phyloP scores from a whole-genome alignment of 352 stramenopile species.

The Globisporangium alternatum region DNA sequence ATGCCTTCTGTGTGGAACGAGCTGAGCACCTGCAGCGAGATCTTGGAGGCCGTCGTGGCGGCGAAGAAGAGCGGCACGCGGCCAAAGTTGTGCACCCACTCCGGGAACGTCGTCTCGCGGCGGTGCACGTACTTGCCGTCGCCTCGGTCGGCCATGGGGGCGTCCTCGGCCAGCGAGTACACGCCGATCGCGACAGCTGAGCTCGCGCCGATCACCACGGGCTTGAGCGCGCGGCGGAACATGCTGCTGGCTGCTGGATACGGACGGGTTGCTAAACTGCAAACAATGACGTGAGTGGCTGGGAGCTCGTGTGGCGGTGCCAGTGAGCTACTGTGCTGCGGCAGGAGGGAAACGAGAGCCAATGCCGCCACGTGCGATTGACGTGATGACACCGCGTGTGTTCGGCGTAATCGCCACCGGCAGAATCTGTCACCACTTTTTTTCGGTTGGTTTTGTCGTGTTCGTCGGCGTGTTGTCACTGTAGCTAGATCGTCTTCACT shows the following conservation, averaged over 20 bases:
- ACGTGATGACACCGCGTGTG: background rate
- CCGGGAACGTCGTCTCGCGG: conserved; percentile 43
- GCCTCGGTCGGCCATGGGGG: conserved; percentile 46
- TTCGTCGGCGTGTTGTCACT: background rate
- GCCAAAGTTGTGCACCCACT: conserved; percentile 63
- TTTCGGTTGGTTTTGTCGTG: background rate
- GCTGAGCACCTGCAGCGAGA: conserved; percentile 60
- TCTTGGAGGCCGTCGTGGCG: conserved; percentile 48
- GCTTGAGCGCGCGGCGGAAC: conserved; percentile 24
- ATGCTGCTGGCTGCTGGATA: conserved; percentile 11
- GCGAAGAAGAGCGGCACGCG: conserved; percentile 46
- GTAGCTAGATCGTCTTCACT: background rate
- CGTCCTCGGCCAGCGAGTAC: conserved; percentile 56
- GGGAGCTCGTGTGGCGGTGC: background rate
- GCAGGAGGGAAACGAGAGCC: background rate
- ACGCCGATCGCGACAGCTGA: conserved; percentile 13
- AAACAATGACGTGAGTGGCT: background rate
- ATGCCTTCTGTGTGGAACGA: conserved; percentile 37
- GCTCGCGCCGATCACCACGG: conserved; percentile 21
- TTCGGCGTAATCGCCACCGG: conserved; percentile 3
- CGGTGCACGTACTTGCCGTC: conserved; percentile 43
- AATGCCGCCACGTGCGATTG: background rate
- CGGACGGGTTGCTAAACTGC: background rate
- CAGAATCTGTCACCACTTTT: conserved; percentile 8
- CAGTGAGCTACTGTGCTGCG: background rate